Conservation (phyloP, 2,329 filamentous ascomycete species). For the Westerdykella sp. region DNA sequence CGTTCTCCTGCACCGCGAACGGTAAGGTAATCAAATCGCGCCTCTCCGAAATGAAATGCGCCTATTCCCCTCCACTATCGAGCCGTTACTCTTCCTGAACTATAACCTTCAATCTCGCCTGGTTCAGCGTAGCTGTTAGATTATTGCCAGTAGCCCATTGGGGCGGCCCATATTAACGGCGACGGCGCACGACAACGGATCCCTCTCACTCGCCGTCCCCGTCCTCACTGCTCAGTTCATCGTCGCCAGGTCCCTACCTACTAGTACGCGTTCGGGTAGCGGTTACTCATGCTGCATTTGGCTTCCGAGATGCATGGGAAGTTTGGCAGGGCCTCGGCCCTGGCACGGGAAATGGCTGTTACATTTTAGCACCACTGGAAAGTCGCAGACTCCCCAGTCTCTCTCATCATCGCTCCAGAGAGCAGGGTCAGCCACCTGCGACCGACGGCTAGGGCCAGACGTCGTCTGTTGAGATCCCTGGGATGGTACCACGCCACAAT, state of each 20-base stretch:
- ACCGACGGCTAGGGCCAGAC: too few species aligned
- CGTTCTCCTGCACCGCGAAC: too few species aligned
- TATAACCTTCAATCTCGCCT: constrained; percentile 10
- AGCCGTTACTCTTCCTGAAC: constrained; percentile 6
- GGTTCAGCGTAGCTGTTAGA: constrained; percentile 4
- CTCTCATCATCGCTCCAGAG: too few species aligned
- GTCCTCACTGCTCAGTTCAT: not conserved
- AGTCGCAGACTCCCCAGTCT: too few species aligned
- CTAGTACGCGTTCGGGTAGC: not conserved
- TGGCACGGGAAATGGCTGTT: not conserved
- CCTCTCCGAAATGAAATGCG: not conserved
- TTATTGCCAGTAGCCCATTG: constrained; percentile 11
- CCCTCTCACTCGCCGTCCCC: not conserved
- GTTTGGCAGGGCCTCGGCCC: not conserved
- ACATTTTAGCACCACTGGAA: too few species aligned
- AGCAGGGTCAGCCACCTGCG: too few species aligned
- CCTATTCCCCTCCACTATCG: constrained; percentile 7
- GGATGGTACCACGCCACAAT: too few species aligned
- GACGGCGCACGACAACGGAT: constrained; percentile 1
- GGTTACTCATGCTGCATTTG: not conserved
- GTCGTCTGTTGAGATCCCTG: too few species aligned
- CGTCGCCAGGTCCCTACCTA: not conserved
- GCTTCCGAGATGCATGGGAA: not conserved
- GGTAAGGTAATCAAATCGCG: not conserved
- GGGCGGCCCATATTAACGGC: constrained; percentile 13